phyloP scores from a whole-genome alignment of 2,329 filamentous ascomycete species.

The Talaromyces sp. region DNA sequence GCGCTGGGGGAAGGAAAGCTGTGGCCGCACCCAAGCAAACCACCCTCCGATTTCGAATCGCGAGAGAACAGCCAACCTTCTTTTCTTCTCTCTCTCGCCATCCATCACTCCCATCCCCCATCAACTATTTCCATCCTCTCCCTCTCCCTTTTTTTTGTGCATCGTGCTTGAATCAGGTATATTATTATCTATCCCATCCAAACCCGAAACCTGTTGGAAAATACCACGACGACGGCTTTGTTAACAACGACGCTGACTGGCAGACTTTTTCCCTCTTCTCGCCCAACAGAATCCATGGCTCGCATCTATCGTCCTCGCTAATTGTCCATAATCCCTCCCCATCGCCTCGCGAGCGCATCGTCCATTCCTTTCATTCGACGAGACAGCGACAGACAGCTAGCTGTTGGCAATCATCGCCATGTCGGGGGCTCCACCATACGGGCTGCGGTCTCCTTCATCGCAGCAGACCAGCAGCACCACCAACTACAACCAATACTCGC shows the following conservation, averaged over 20 bases:
- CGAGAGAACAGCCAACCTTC: background rate
- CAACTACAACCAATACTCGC: constrained; percentile 37
- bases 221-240: background rate
- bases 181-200: background rate
- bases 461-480: constrained; percentile 17
- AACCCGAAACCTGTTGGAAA: background rate
- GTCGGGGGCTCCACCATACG: constrained; percentile 41
- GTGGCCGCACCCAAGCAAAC: background rate
- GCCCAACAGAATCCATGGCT: constrained; percentile 7
- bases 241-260: background rate
- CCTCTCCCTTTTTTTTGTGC: background rate
- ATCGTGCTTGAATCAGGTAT: background rate
- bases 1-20: background rate
- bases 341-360: background rate
- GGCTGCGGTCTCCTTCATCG: constrained; percentile 41
- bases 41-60: background rate
- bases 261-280: background rate
- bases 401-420: constrained; percentile 22
- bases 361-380: background rate
- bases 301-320: constrained; percentile 8
- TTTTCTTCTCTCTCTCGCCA: background rate
- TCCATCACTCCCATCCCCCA: background rate
- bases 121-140: background rate
- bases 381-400: background rate
- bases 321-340: background rate